Conservation (phyloP, 148 eudicot species). For the Fagopyrum homotropicum region DNA sequence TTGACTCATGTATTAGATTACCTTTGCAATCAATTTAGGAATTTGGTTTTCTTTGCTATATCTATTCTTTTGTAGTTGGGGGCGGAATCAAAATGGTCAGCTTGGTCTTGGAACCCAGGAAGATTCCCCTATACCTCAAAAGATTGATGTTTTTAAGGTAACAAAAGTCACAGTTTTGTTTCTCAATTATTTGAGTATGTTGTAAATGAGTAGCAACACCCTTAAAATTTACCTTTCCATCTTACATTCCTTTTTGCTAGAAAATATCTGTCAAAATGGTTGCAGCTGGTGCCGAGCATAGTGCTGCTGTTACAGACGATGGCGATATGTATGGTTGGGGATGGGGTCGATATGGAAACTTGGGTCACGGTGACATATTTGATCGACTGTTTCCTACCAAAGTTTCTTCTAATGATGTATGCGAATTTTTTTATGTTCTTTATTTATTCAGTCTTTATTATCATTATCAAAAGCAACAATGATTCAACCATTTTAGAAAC, state of each 20-base stretch:
- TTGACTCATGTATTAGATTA: background rate
- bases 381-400: slow-evolving; percentile 80
- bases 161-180: background rate
- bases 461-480: no score
- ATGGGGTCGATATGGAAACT: slow-evolving; percentile 98
- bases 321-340: slow-evolving; percentile 98
- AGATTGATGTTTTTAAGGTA: slow-evolving; percentile 74
- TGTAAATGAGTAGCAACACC: background rate
- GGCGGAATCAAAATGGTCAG: slow-evolving; percentile 98
- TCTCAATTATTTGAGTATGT: background rate
- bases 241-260: slow-evolving; percentile 15
- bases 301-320: slow-evolving; percentile 90
- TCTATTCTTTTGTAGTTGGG: slow-evolving; percentile 65
- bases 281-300: slow-evolving; percentile 99
- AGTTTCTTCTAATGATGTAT: slow-evolving; percentile 59
- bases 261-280: slow-evolving; percentile 85
- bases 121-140: slow-evolving; percentile 83
- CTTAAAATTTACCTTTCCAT: background rate
- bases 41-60: background rate
- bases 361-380: slow-evolving; percentile 89
- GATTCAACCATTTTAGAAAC: no score
- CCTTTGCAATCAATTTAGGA: no score
- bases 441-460: no score
- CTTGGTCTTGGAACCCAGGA: slow-evolving; percentile 90
- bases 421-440: slow-evolving; percentile 5